Evolutionary conservation across 2,329 filamentous ascomycete genomes (phyloP).

Genomic region (Colletotrichum echinochloae): DNA sequence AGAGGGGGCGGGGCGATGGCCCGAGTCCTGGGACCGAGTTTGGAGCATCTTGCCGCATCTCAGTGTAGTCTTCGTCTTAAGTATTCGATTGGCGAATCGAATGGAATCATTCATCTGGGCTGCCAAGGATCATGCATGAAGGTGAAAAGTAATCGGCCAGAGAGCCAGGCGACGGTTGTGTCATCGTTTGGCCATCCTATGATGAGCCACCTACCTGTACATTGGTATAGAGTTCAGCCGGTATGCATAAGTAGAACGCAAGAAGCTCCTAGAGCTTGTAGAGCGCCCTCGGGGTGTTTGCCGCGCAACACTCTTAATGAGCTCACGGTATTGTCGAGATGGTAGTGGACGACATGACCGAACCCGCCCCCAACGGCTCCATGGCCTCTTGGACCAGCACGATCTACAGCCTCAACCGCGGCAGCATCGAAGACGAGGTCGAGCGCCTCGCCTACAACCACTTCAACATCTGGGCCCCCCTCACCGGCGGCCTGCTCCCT

Average conservation of each 20-base stretch:
- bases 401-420: constrained; percentile 32
- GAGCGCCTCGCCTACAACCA: constrained; percentile 36
- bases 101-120: not conserved
- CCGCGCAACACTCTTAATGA: not conserved
- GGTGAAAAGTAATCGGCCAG: no score
- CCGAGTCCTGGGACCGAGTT: not conserved
- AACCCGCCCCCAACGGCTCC: not conserved
- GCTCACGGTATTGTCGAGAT: not conserved
- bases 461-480: constrained; percentile 34
- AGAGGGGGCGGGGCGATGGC: not conserved
- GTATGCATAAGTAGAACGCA: not conserved
- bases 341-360: constrained; percentile 3
- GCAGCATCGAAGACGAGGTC: constrained; percentile 22
- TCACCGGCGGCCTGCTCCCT: constrained; percentile 30
- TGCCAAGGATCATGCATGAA: not conserved
- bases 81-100: not conserved
- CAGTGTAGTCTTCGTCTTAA: not conserved
- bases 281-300: not conserved
- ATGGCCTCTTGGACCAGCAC: constrained; percentile 26
- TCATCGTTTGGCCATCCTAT: not conserved
- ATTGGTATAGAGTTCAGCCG: not conserved
- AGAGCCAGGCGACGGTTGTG: not conserved
- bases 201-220: not conserved
- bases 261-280: not conserved
- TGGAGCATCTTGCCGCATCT: not conserved